A percentile compares a stretch with the other conserved stretches of the same genome.
Conservation (phyloP, 1,284 basidiomycete species). For the Laetiporus sulphureus region DNA sequence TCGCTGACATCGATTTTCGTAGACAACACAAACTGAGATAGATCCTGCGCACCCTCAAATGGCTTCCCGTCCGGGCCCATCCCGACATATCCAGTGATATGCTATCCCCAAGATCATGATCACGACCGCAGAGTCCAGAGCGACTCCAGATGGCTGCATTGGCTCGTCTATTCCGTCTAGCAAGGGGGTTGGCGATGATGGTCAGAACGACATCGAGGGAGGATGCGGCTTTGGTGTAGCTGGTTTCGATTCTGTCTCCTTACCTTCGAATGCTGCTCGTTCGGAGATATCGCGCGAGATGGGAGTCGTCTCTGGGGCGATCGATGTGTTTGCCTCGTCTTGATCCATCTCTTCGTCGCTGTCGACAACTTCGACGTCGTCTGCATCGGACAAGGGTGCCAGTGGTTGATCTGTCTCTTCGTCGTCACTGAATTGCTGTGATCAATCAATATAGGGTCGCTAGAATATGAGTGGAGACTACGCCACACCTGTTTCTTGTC, state of each 20-base stretch:
- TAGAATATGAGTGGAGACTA: too few species aligned
- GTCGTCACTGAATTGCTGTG: conserved; percentile 75
- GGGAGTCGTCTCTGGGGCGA: conserved; percentile 33
- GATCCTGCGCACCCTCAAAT: conserved; percentile 46
- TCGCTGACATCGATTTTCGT: too few species aligned
- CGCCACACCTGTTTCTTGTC: conserved; percentile 63
- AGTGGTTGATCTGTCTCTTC: conserved; percentile 71
- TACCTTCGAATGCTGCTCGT: conserved; percentile 26
- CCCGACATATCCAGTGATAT: too few species aligned
- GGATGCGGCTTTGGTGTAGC: conserved; percentile 55
- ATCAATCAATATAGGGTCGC: not conserved
- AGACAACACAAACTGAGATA: conserved; percentile 61
- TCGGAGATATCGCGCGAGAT: conserved; percentile 31
- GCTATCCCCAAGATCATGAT: too few species aligned
- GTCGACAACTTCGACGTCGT: conserved; percentile 24
- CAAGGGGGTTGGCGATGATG: conserved; percentile 24
- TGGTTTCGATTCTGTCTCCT: conserved; percentile 46
- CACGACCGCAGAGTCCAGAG: conserved; percentile 29
- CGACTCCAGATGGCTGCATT: conserved; percentile 18
- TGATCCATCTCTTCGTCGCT: conserved; percentile 57
- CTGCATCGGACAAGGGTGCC: conserved; percentile 60
- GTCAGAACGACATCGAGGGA: conserved; percentile 37
- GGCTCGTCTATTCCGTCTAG: conserved; percentile 13
- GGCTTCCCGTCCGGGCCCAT: conserved; percentile 60
- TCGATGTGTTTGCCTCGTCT: conserved; percentile 54